These are phyloP conservation scores for Nannochloropsis gaditana DNA, from an alignment of 108 stramenopile genomes.

Conservation along the genomic window DNA sequence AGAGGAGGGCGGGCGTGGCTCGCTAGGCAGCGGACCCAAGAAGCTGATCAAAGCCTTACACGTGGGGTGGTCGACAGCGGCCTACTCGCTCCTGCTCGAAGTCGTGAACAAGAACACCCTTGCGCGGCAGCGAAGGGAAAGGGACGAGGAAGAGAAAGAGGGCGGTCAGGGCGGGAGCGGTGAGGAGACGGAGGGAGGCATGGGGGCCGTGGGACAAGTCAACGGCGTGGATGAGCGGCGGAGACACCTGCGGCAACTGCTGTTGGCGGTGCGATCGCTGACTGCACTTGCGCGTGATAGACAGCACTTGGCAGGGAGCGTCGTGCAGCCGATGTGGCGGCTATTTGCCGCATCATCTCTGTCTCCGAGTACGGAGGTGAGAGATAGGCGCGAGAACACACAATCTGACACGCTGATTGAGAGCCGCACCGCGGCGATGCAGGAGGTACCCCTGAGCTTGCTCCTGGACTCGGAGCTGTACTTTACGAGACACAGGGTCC, in stretches of 20 bases:
- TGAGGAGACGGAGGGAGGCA: too few relatives aligned
- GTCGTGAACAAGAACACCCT: neutral
- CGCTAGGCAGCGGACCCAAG: neutral
- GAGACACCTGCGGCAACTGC: conserved; percentile 6
- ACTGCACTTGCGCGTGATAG: neutral
- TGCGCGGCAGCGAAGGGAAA: neutral
- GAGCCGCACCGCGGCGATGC: neutral
- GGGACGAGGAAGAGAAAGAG: neutral
- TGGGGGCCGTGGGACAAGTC: neutral
- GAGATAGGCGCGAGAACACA: neutral
- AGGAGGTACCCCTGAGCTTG: neutral
- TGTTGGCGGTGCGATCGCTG: neutral
- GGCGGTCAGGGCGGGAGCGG: neutral
- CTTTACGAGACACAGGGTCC: neutral
- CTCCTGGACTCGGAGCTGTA: neutral
- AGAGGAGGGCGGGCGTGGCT: neutral
- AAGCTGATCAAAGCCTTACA: conserved; percentile 17
- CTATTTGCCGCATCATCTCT: neutral
- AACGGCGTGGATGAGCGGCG: neutral
- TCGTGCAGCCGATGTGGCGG: neutral
- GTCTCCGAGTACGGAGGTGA: neutral
- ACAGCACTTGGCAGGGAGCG: neutral
- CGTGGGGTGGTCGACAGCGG: conserved; percentile 8
- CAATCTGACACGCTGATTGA: neutral
- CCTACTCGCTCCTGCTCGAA: neutral